Evolutionary conservation across 805 yeast species (phyloP), one percentile per base, ranked within the genome.

Genomic region (Yarrowia osloensis): DNA sequence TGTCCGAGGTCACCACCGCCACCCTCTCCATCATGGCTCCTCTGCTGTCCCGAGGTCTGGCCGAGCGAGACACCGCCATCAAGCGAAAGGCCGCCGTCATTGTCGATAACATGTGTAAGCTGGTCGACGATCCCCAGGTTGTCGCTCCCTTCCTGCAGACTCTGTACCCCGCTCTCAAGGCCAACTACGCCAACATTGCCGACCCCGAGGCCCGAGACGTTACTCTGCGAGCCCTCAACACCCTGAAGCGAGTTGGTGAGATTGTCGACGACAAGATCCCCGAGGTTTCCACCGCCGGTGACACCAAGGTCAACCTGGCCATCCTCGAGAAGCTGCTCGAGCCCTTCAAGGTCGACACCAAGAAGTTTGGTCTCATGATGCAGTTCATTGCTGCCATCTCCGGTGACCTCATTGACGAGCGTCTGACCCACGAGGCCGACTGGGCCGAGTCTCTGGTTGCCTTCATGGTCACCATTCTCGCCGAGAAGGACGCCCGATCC

Each of bases 171-270:
- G 90, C 97, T 78, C 86, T 95, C 82, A 91, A 91, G 88, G 81
- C 88, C 80, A 95, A 95, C 90, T 87, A 88, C 85, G 83, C 90
- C 78, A 91, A 90, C 85, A 93, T 95, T 84, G 99, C 99, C 82
- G 99, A 95, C 84, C 99, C 99, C 81, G 99, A 95, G 86, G 99
- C 99, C 75, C 94, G 99, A 85, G 94, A 90, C 74, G 98, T 95
- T 80, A 95, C 99, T 76, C 85, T 85, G 78, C 93, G 98, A 86
- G 99, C 96, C 80, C 85, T 94, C 82, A 89, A 83, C 89, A 95
- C 99, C 76, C 89, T 95, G 81, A 92, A 89, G 87, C 92, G 99
- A 88, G 99, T 95, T 76, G 99, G 98, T 90, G 92, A 90, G 81
- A 91, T 95, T 75, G 90, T 89, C 81, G 94, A 82, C 69, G 99